Evolutionary conservation across 2,329 filamentous ascomycete genomes (phyloP), one percentile per base, ranked within the genome.

Genomic region (Drechmeria coniospora): DNA sequence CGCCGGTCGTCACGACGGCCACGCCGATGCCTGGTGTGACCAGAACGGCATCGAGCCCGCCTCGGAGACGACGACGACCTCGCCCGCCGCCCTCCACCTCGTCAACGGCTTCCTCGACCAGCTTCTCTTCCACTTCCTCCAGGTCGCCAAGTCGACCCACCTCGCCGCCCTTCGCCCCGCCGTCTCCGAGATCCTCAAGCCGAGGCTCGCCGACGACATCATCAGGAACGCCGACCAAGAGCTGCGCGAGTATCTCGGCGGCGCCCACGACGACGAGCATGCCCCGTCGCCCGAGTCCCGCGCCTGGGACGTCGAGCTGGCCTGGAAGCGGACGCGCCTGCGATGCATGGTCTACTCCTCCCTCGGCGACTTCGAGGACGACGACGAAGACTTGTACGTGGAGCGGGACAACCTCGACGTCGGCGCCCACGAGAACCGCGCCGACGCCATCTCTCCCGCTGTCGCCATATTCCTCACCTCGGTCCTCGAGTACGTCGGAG

Each of bases 271-370:
- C 26, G 83, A 90, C 21, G 77, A 83, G 21, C 57, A 74, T 17
- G 54, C 60, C 5, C 62, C 65, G 10, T 59, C 69, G n/a, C 55
- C 68, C 24, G 62, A 65, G 15, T 53, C 57, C 8, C 63, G 63
- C 2, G 72, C 78, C 39, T 95, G 87, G 72, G 84, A 95, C 48
- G 59, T 92, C n/a, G 81, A 94, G 47, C 65, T 86, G 31, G 77
- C 86, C 12, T 98, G 90, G 86, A 94, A 92, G 58, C 71, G 90
- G 39, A 90, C 86, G 0, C 74, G 90, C 30, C 58, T 98, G 43
- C 74, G 90, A 34, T 93, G 90, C 51, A 98, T 98, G 90, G 87
- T 98, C 14, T 95, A 95, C 50, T 95, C 86, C 7, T 86, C 90
- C 7, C 62, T 98, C 6, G 90, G 90, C 24, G 87, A 98, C 46